These are phyloP conservation scores for Kluyveromyces wickerhamii DNA, from an alignment of 805 yeast species.

Conservation along the genomic window DNA sequence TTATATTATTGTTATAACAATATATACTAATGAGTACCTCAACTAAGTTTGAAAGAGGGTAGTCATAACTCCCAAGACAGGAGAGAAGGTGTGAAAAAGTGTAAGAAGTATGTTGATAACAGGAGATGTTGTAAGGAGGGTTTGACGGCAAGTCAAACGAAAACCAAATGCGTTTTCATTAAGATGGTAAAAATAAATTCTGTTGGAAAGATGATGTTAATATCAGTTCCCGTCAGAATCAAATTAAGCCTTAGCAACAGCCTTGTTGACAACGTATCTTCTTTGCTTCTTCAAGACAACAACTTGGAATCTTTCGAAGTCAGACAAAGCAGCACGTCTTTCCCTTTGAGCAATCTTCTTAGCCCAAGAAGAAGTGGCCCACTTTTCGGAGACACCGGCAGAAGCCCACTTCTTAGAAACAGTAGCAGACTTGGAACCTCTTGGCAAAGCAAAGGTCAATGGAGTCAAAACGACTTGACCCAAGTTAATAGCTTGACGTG, in stretches of 20 bases:
- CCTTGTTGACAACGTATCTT: conserved; percentile 90
- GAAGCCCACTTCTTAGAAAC: conserved; percentile 92
- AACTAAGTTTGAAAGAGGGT: too few species aligned
- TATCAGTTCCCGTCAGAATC: not conserved
- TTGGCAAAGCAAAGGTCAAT: conserved; percentile 81
- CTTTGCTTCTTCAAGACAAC: conserved; percentile 95
- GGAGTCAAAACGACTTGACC: conserved; percentile 90
- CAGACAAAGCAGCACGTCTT: conserved; percentile 87
- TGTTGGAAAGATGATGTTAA: not conserved
- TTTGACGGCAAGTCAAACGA: too few species aligned
- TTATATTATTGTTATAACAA: conserved; percentile 11
- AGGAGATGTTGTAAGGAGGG: too few species aligned
- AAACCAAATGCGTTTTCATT: too few species aligned
- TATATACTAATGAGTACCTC: conserved; percentile 9
- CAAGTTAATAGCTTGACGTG: conserved; percentile 87
- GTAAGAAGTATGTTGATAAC: too few species aligned
- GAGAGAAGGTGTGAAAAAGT: not conserved
- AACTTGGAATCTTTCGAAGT: conserved; percentile 99
- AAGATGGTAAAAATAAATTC: too few species aligned
- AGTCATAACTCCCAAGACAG: not conserved
- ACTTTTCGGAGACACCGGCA: conserved; percentile 79
- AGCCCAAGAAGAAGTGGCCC: conserved; percentile 95
- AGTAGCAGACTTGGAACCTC: conserved; percentile 84
- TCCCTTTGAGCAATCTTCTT: conserved; percentile 94
- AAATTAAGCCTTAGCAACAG: conserved; percentile 87